phyloP scores from a whole-genome alignment of 2,329 filamentous ascomycete genomes.

The Alternaria sp. region DNA sequence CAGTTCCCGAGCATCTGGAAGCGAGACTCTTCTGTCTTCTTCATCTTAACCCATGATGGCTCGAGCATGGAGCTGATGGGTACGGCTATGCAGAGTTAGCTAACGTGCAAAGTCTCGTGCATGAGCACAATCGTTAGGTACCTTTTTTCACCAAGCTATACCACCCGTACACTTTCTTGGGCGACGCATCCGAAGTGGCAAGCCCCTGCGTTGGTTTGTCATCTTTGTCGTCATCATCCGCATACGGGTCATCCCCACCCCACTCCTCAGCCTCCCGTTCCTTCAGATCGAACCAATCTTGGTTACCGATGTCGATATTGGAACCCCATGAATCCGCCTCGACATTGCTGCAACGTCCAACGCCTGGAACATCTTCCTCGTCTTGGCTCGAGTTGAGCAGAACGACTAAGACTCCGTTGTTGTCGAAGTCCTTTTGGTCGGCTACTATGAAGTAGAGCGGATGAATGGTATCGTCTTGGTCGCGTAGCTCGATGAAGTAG shows the following conservation, averaged over 20 bases:
- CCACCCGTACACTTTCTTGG: background rate
- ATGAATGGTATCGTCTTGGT: constrained; percentile 2
- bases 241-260: background rate
- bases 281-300: constrained; percentile 6
- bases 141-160: constrained; percentile 1
- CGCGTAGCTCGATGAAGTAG: constrained; percentile 1
- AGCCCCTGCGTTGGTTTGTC: background rate
- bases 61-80: constrained; percentile 1
- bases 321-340: constrained; percentile 1
- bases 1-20: constrained; percentile 2
- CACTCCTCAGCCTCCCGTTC: background rate
- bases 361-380: background rate
- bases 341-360: background rate
- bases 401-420: background rate
- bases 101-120: background rate
- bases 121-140: background rate
- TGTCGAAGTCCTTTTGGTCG: background rate
- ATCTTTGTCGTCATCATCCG: background rate
- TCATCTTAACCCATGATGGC: background rate
- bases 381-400: constrained; percentile 3
- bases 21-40: background rate
- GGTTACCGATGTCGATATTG: constrained; percentile 1
- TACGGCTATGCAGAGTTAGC: background rate
- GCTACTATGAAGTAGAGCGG: constrained; percentile 5
- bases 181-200: background rate